phyloP scores from a whole-genome alignment of 2,329 filamentous ascomycete species.

The Clonostachys rhizophaga region DNA sequence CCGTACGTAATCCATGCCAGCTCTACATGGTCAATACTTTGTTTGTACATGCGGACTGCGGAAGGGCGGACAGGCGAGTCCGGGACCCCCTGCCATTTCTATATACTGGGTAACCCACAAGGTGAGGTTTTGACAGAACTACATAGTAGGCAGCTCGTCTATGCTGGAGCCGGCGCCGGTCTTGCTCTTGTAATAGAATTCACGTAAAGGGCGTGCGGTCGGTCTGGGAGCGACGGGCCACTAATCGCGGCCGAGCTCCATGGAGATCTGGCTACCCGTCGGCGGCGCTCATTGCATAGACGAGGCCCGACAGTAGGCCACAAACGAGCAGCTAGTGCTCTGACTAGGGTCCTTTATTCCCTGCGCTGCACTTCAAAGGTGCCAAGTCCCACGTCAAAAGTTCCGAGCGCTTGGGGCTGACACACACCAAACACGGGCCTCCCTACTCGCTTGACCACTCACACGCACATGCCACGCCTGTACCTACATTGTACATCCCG shows the following conservation, averaged over 20 bases:
- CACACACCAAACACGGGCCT: no score
- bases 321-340: no score
- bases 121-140: neutral
- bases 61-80: no score
- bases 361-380: slow-evolving; percentile 3
- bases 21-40: neutral
- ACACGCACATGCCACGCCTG: no score
- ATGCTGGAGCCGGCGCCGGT: no score
- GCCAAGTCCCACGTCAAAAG: slow-evolving; percentile 8
- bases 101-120: no score
- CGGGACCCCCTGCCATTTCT: no score
- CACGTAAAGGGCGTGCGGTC: neutral
- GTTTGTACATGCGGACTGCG: no score
- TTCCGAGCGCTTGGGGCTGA: slow-evolving; percentile 2
- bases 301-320: slow-evolving; percentile 1
- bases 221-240: neutral
- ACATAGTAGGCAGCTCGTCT: no score
- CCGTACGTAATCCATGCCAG: neutral
- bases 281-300: slow-evolving; percentile 1
- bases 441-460: no score
- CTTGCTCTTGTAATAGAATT: neutral
- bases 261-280: neutral
- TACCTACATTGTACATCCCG: no score
- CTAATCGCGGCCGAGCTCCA: neutral
- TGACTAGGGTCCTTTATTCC: no score